Percentiles rank a stretch among this genome's conserved stretches.
phyloP scores from a whole-genome alignment of 2,329 filamentous ascomycete genomes.

The Penicillium sp. region DNA sequence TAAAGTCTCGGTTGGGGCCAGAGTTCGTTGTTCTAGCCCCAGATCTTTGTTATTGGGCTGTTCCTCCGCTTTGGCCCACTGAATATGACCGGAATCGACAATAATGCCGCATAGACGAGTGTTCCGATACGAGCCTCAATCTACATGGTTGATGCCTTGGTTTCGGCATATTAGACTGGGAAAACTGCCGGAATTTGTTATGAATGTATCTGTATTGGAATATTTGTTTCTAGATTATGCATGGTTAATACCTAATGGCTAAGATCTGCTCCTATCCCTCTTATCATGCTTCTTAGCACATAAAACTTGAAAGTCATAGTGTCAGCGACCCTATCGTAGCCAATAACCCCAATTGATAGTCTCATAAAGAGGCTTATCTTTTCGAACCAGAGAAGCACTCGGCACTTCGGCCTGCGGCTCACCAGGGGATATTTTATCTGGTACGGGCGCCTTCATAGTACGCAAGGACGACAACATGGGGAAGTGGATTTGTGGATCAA shows the following conservation, averaged over 20 bases:
- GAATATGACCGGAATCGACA: too few species aligned
- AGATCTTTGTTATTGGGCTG: too few species aligned
- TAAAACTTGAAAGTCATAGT: background rate
- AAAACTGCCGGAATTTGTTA: too few species aligned
- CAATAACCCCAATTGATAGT: constrained; percentile 19
- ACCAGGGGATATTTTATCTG: constrained; percentile 2
- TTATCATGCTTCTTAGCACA: background rate
- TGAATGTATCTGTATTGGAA: too few species aligned
- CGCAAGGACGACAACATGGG: constrained; percentile 12
- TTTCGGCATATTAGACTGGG: too few species aligned
- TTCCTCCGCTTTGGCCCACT: too few species aligned
- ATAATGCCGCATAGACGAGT: too few species aligned
- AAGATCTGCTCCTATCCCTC: background rate
- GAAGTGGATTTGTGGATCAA: constrained; percentile 39
- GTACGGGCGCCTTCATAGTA: background rate
- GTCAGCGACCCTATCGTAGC: constrained; percentile 7
- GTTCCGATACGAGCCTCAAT: too few species aligned
- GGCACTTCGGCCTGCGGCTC: background rate
- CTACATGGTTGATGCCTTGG: too few species aligned
- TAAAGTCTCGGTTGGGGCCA: too few species aligned
- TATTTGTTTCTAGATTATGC: too few species aligned
- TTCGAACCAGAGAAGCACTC: constrained; percentile 5
- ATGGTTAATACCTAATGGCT: background rate
- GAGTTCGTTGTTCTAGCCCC: too few species aligned
- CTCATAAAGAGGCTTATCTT: constrained; percentile 14